Evolutionary conservation across 345 rosid genomes (phyloP), one percentile per base, ranked within the genome.

Genomic region (Murraya koenigii): DNA sequence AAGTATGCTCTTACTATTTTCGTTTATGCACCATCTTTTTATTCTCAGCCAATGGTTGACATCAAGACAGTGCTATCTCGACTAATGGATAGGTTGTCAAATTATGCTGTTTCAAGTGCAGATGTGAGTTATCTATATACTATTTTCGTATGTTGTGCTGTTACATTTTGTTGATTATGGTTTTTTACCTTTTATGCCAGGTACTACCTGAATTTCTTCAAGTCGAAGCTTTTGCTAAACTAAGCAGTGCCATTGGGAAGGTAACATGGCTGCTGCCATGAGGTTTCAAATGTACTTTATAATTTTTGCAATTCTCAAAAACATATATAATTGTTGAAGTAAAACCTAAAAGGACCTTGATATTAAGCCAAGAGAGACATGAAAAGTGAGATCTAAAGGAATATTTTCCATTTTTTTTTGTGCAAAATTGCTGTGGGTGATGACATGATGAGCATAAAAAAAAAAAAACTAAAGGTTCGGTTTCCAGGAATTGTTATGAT

Each of bases 1-100:
- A 30, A 32, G n/a, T 65, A 33, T 33, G n/a, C 8, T 64, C 49
- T 76, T 61, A 66, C 65, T 39, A 80, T 80, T 69, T 73, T 80
- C 39, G 68, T 59, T 71, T 44, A 26, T 60, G 62, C 41, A 30
- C 80, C 33, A 52, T 78, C 32, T 20, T 72, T 69, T 58, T 23
- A 77, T 82, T 84, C 78, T 72, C 90, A 94, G 98, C 94, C 94
- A 74, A 84, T 92, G 22, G 97, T 94, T 79, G 98, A 94, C 81
- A 83, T 91, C 84, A 94, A 93, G 85, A 89, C 90, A 62, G 91
- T 94, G 84, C 83, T 94, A 71, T 91, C 97, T 54, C 90, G 85
- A 81, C 84, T 94, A 79, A 94, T 94, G 98, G 98, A 93, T 54
- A 88, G 98, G 80, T 88, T 94, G 76, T 94, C 98, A 82, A 94